phyloP scores from a whole-genome alignment of 1,284 basidiomycete genomes.

The Kalmanozyma brasiliensis region DNA sequence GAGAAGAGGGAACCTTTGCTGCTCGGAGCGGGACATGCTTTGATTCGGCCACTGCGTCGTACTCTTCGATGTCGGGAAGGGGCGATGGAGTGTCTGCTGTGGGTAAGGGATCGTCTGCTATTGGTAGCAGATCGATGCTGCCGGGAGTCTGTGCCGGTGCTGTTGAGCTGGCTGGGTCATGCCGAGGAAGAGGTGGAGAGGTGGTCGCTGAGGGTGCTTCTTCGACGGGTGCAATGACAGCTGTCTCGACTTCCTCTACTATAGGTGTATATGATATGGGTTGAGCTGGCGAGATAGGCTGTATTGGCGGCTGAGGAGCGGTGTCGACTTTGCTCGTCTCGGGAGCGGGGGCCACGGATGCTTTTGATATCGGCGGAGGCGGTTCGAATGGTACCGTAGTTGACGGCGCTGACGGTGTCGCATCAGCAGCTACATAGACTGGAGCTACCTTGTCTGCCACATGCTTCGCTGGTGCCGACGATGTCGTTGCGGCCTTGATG shows the following conservation, averaged over 20 bases:
- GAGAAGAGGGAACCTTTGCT: slow-evolving; percentile 65
- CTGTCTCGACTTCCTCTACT: too few relatives aligned
- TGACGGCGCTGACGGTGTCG: background rate
- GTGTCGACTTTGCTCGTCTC: too few relatives aligned
- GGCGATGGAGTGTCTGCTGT: too few relatives aligned
- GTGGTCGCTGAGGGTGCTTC: background rate
- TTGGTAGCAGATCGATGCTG: background rate
- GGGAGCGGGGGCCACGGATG: background rate
- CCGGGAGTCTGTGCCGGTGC: background rate
- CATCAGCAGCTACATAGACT: background rate
- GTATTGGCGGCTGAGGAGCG: too few relatives aligned
- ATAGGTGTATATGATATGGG: too few relatives aligned
- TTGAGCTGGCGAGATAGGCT: too few relatives aligned
- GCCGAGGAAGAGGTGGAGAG: background rate
- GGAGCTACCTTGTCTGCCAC: background rate
- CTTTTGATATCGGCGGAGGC: background rate
- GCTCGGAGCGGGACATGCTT: slow-evolving; percentile 56
- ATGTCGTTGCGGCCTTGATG: background rate
- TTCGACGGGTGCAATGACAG: too few relatives aligned
- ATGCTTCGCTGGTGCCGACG: background rate
- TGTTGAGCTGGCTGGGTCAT: background rate
- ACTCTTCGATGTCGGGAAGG: slow-evolving; percentile 47
- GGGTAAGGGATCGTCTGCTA: background rate
- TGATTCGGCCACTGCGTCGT: slow-evolving; percentile 59
- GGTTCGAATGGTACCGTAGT: background rate